phyloP scores from a whole-genome alignment of 495 filamentous ascomycete species.

The Darksidea phi region DNA sequence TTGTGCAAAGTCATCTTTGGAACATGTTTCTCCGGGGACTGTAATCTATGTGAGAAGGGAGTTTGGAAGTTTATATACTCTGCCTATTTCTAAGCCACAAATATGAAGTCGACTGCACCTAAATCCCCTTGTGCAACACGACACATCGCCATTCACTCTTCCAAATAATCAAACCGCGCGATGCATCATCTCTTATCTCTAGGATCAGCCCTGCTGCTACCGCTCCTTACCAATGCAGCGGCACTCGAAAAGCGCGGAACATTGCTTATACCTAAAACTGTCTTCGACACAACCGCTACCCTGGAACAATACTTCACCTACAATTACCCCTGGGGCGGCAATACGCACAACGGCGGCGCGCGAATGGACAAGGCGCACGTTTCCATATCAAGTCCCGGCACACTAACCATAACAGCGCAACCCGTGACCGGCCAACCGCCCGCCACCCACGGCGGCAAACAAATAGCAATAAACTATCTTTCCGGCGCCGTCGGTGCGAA shows the following conservation, averaged over 20 bases:
- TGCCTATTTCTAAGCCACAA: no score
- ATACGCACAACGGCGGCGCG: conserved; percentile 56
- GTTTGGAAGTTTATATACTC: no score
- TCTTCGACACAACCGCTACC: conserved; percentile 52
- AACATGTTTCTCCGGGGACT: no score
- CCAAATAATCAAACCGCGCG: background rate
- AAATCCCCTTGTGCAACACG: no score
- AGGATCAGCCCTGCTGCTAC: conserved; percentile 4
- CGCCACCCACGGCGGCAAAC: conserved; percentile 46
- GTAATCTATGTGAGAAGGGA: no score
- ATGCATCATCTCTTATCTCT: background rate
- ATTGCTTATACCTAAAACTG: conserved; percentile 54
- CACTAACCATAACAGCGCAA: conserved; percentile 50
- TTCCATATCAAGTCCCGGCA: conserved; percentile 35
- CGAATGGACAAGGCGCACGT: conserved; percentile 51
- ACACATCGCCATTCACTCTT: no score
- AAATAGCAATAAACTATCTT: conserved; percentile 55
- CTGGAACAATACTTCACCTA: conserved; percentile 56
- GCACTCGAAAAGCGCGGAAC: conserved; percentile 4
- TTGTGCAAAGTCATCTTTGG: no score
- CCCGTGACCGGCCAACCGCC: conserved; percentile 46
- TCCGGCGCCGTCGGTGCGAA: conserved; percentile 52
- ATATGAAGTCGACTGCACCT: no score
- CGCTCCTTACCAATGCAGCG: background rate
- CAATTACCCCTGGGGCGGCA: conserved; percentile 50